A percentile compares a stretch with the other conserved stretches of the same genome.
Evolutionary conservation across 2,329 filamentous ascomycete genomes (phyloP).

Genomic region (Xylariomycetidae sp.): DNA sequence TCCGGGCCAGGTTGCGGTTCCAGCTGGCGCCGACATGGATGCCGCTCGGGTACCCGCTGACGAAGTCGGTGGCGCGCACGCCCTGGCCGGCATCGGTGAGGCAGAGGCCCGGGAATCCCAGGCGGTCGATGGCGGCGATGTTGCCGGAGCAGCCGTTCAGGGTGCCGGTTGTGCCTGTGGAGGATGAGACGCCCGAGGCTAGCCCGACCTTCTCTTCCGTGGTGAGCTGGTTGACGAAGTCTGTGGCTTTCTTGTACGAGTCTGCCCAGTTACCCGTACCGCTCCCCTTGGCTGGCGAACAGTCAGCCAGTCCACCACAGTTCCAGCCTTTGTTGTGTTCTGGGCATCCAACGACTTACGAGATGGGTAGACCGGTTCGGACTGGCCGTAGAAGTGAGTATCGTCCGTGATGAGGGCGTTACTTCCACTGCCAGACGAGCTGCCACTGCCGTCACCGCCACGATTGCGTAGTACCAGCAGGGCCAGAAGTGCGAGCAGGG

Average conservation of each 20-base stretch:
- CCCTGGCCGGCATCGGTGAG: slow-evolving; percentile 31
- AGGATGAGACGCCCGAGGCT: slow-evolving; percentile 61
- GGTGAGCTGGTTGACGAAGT: slow-evolving; percentile 66
- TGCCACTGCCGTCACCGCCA: slow-evolving; percentile 4
- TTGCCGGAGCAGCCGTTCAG: slow-evolving; percentile 41
- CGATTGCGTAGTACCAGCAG: slow-evolving; percentile 24
- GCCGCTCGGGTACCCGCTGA: slow-evolving; percentile 44
- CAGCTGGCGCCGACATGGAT: slow-evolving; percentile 57
- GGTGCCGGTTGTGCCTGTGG: slow-evolving; percentile 27
- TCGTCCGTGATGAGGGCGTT: slow-evolving; percentile 32
- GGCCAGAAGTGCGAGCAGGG: slow-evolving; percentile 24
- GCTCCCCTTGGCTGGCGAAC: slow-evolving; percentile 39
- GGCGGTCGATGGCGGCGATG: slow-evolving; percentile 31
- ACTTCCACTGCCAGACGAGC: slow-evolving; percentile 3
- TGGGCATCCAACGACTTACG: slow-evolving; percentile 32
- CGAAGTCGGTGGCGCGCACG: slow-evolving; percentile 35
- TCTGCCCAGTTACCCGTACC: slow-evolving; percentile 62
- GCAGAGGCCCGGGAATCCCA: slow-evolving; percentile 37
- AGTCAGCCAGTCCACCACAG: slow-evolving; percentile 5
- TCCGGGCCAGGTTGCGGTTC: slow-evolving; percentile 49
- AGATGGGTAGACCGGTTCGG: slow-evolving; percentile 44
- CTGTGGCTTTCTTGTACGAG: slow-evolving; percentile 60
- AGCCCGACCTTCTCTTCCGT: slow-evolving; percentile 70
- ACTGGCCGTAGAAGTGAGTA: slow-evolving; percentile 42
- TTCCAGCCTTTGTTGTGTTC: neutral